phyloP scores from a whole-genome alignment of 2,329 filamentous ascomycete species.

The Mycosphaerella sp. region DNA sequence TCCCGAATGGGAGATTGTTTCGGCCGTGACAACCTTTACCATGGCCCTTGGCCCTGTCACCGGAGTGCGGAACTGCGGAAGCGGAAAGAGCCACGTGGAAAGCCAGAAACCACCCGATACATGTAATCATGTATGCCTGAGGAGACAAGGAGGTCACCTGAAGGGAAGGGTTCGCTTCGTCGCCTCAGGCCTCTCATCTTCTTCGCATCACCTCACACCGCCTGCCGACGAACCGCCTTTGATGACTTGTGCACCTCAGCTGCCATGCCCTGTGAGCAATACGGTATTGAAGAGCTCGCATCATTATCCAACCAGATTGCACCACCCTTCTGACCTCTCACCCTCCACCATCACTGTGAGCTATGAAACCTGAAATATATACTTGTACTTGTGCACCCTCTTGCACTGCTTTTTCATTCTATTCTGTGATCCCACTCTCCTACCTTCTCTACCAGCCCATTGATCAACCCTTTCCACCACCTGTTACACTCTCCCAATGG shows the following conservation, averaged over 20 bases:
- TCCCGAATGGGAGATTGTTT: neutral
- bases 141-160: too few species aligned
- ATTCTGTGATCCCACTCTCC: neutral
- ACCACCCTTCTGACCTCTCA: slow-evolving; percentile 13
- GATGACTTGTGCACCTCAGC: slow-evolving; percentile 9
- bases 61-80: neutral
- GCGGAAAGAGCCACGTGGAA: too few species aligned
- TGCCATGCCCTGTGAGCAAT: neutral
- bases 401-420: slow-evolving; percentile 15
- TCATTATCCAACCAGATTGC: slow-evolving; percentile 13
- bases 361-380: too few species aligned
- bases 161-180: too few species aligned
- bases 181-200: too few species aligned
- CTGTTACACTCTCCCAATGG: slow-evolving; percentile 12
- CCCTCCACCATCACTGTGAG: slow-evolving; percentile 2
- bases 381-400: slow-evolving; percentile 14
- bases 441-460: slow-evolving; percentile 21
- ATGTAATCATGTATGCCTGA: too few species aligned
- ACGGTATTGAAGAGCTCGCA: slow-evolving; percentile 1
- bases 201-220: too few species aligned
- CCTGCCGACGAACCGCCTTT: neutral
- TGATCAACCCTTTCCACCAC: slow-evolving; percentile 33
- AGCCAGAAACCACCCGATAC: too few species aligned
- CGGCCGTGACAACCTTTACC: too few species aligned
- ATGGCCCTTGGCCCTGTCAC: neutral